These are phyloP conservation scores for Thermothelomyces thermophilus DNA, from an alignment of 2,329 filamentous ascomycete genomes.

Conservation along the genomic window DNA sequence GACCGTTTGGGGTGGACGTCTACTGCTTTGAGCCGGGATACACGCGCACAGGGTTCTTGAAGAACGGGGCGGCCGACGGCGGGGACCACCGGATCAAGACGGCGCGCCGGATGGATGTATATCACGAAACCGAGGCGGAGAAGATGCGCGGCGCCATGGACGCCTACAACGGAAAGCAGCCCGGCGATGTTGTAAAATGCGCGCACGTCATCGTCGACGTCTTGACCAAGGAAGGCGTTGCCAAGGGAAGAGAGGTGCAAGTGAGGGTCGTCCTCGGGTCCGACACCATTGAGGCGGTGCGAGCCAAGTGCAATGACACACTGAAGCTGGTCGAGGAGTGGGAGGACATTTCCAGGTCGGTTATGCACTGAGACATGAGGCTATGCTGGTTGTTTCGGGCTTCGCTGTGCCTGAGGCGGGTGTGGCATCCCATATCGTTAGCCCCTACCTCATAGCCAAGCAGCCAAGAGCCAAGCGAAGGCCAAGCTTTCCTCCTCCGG, in stretches of 20 bases:
- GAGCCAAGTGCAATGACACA: slow-evolving; percentile 37
- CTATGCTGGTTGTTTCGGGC: no score
- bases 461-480: no score
- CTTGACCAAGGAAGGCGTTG: slow-evolving; percentile 44
- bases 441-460: no score
- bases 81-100: slow-evolving; percentile 20
- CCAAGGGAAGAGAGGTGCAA: slow-evolving; percentile 43
- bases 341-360: slow-evolving; percentile 37
- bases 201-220: slow-evolving; percentile 38
- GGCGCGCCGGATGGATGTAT: slow-evolving; percentile 14
- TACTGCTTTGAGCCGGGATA: slow-evolving; percentile 34
- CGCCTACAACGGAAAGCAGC: slow-evolving; percentile 35
- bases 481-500: no score
- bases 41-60: slow-evolving; percentile 34
- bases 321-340: slow-evolving; percentile 43
- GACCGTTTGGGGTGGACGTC: slow-evolving; percentile 39
- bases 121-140: slow-evolving; percentile 15
- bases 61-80: slow-evolving; percentile 1
- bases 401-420: no score
- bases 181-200: slow-evolving; percentile 40
- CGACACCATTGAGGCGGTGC: slow-evolving; percentile 40
- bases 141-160: slow-evolving; percentile 24
- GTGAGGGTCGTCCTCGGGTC: slow-evolving; percentile 48
- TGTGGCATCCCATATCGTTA: no score
- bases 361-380: slow-evolving; percentile 16